Evolutionary conservation across 306 rosid genomes (phyloP).

Genomic region (Hippophae tibetana): DNA sequence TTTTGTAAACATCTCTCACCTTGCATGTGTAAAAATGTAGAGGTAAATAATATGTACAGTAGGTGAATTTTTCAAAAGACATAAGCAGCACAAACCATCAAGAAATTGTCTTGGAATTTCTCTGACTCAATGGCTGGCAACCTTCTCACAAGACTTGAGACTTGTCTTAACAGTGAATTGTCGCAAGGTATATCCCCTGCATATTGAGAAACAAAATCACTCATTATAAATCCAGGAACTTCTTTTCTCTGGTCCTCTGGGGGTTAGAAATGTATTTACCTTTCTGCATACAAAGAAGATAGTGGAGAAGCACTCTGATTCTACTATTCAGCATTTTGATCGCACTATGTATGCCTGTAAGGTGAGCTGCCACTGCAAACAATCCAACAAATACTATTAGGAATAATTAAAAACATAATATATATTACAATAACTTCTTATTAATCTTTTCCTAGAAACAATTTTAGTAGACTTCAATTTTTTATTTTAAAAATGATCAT

Average conservation of each 20-base stretch:
- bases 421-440: not conserved
- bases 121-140: conserved; percentile 84
- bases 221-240: conserved; percentile 8
- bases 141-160: conserved; percentile 84
- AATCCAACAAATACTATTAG: conserved; percentile 4
- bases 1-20: not conserved
- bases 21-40: not conserved
- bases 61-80: conserved; percentile 11
- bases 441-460: too few relatives aligned
- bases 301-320: conserved; percentile 76
- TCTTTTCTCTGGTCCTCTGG: not conserved
- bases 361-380: conserved; percentile 91
- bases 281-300: conserved; percentile 87
- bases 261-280: conserved; percentile 24
- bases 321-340: conserved; percentile 97
- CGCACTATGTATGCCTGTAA: conserved; percentile 89
- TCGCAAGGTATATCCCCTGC: conserved; percentile 83
- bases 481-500: too few relatives aligned
- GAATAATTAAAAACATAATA: conserved; percentile 1
- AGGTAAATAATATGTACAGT: conserved; percentile 3
- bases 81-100: conserved; percentile 58
- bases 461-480: too few relatives aligned
- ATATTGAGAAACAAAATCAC: conserved; percentile 6
- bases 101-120: conserved; percentile 86
- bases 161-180: conserved; percentile 83